Conservation (phyloP, 345 rosid species). For the Balakata baccata region DNA sequence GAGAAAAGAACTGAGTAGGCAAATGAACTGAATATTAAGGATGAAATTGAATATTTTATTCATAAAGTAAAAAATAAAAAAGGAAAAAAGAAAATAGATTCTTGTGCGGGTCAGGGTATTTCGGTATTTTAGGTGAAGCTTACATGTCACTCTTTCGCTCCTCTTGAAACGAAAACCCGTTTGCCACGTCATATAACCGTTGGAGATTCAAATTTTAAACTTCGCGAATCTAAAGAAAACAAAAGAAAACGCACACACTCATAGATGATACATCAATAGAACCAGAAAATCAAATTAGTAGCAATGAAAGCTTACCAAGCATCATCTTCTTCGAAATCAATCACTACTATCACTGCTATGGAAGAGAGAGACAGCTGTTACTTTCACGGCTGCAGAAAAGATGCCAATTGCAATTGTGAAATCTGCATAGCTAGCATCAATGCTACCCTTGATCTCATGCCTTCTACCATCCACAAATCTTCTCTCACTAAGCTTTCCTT, state of each 20-base stretch:
- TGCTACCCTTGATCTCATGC: slow-evolving; percentile 87
- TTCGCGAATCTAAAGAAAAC: not conserved
- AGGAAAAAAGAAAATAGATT: not conserved
- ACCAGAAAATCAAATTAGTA: slow-evolving; percentile 3
- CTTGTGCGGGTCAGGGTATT: too few relatives aligned
- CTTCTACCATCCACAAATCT: slow-evolving; percentile 60
- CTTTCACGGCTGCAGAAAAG: slow-evolving; percentile 83
- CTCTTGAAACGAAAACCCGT: not conserved
- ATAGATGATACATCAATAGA: not conserved
- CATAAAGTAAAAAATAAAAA: not conserved
- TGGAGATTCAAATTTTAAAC: slow-evolving; percentile 45
- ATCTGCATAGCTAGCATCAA: slow-evolving; percentile 82
- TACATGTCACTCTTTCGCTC: too few relatives aligned
- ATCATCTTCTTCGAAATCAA: slow-evolving; percentile 39
- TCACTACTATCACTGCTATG: slow-evolving; percentile 21
- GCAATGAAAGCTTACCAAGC: slow-evolving; percentile 35
- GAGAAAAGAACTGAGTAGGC: too few relatives aligned
- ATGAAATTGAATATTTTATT: too few relatives aligned
- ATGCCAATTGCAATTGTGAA: slow-evolving; percentile 75
- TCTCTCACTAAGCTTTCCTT: slow-evolving; percentile 63
- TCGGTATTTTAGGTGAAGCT: not conserved
- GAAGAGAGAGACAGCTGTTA: slow-evolving; percentile 65
- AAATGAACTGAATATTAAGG: too few relatives aligned
- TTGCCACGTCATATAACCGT: slow-evolving; percentile 38
- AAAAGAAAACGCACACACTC: not conserved